phyloP scores from a whole-genome alignment of 2,329 filamentous ascomycete species.

The Basipetospora chlamydospora region DNA sequence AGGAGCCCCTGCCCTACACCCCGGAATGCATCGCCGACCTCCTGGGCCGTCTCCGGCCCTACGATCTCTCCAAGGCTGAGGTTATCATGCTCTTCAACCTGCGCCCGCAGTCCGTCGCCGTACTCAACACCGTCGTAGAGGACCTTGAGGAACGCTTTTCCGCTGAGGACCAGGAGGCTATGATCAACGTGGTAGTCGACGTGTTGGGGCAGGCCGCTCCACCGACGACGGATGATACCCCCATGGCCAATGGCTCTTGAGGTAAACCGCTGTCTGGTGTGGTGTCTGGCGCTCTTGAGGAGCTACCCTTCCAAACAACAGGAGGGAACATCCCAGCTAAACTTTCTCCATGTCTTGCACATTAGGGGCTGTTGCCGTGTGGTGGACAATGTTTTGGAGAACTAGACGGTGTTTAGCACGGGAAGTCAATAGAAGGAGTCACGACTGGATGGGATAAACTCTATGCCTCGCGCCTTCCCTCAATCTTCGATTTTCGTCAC shows the following conservation, averaged over 20 bases:
- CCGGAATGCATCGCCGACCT: constrained; percentile 36
- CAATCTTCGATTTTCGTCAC: too few relatives aligned
- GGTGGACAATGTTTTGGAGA: too few relatives aligned
- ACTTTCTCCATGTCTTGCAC: too few relatives aligned
- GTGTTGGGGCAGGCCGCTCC: constrained; percentile 39
- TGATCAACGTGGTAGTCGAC: constrained; percentile 40
- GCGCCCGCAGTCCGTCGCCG: constrained; percentile 39
- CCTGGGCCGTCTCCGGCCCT: constrained; percentile 38
- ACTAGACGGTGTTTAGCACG: too few relatives aligned
- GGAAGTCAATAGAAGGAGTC: too few relatives aligned
- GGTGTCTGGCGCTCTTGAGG: too few relatives aligned
- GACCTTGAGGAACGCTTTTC: constrained; percentile 47
- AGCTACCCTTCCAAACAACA: too few relatives aligned
- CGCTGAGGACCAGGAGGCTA: constrained; percentile 42
- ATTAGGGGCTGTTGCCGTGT: too few relatives aligned
- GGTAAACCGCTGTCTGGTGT: too few relatives aligned
- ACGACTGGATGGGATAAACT: too few relatives aligned
- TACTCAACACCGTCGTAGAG: constrained; percentile 49
- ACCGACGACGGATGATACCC: constrained; percentile 12
- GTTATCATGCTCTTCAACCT: constrained; percentile 55
- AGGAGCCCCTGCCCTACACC: constrained; percentile 37
- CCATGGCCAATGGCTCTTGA: constrained; percentile 12
- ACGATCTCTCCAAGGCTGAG: constrained; percentile 52
- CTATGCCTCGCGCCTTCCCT: too few relatives aligned
- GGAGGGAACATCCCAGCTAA: too few relatives aligned